Percentiles rank a stretch among this genome's conserved stretches.
These are phyloP conservation scores for Jackrogersella multiformis DNA, from an alignment of 495 filamentous ascomycete genomes.

Conservation along the genomic window DNA sequence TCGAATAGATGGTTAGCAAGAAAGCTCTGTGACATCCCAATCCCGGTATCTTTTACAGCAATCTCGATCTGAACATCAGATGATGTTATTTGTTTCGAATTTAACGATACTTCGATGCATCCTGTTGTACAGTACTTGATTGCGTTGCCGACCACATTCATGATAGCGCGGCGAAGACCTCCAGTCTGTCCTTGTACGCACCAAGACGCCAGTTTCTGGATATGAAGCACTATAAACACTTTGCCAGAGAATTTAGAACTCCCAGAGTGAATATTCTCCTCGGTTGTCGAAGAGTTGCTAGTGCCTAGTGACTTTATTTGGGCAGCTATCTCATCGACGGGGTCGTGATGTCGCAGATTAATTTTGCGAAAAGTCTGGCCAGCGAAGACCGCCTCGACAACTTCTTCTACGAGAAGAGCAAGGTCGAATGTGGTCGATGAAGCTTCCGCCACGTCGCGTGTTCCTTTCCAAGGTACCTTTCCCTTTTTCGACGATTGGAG, in stretches of 20 bases:
- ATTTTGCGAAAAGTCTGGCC: slow-evolving; percentile 52
- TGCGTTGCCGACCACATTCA: slow-evolving; percentile 86
- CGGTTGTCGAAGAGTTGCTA: slow-evolving; percentile 19
- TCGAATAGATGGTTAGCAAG: slow-evolving; percentile 72
- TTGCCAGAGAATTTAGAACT: slow-evolving; percentile 37
- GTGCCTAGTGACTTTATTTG: slow-evolving; percentile 22
- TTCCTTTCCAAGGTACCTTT: slow-evolving; percentile 10
- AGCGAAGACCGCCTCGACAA: slow-evolving; percentile 66
- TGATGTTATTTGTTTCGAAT: slow-evolving; percentile 27
- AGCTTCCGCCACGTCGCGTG: not conserved
- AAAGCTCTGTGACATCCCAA: slow-evolving; percentile 74
- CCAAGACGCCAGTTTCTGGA: slow-evolving; percentile 37
- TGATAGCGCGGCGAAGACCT: slow-evolving; percentile 76
- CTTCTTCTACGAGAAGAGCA: slow-evolving; percentile 64
- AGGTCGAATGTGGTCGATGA: slow-evolving; percentile 44
- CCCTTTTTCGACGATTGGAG: not conserved
- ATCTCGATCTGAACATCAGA: slow-evolving; percentile 52
- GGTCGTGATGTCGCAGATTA: slow-evolving; percentile 34
- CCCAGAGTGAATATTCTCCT: slow-evolving; percentile 36
- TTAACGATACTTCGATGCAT: slow-evolving; percentile 69
- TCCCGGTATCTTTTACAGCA: slow-evolving; percentile 70
- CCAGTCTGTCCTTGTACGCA: slow-evolving; percentile 64
- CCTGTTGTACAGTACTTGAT: slow-evolving; percentile 80
- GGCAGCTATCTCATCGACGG: slow-evolving; percentile 19
- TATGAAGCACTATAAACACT: slow-evolving; percentile 35